These are phyloP conservation scores for Aspergillus aculeatus DNA, from an alignment of 2,329 filamentous ascomycete genomes.

Conservation along the genomic window DNA sequence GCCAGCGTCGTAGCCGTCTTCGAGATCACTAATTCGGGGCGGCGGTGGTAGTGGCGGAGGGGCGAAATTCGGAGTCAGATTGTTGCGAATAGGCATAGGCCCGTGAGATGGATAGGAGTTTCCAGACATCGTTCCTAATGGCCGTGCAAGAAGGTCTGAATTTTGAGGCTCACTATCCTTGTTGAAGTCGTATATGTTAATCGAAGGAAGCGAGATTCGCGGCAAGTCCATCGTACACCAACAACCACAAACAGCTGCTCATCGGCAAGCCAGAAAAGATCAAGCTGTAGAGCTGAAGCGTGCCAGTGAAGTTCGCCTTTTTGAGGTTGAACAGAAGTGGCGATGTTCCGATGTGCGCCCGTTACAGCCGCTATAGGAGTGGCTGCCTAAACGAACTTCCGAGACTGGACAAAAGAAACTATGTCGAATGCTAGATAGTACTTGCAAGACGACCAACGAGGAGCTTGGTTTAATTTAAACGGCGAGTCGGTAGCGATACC, in stretches of 20 bases:
- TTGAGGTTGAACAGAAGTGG: neutral
- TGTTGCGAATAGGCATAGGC: slow-evolving; percentile 64
- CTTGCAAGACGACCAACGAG: neutral
- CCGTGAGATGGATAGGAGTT: slow-evolving; percentile 46
- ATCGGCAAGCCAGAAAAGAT: slow-evolving; percentile 10
- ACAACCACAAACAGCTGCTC: slow-evolving; percentile 21
- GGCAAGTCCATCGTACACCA: slow-evolving; percentile 47
- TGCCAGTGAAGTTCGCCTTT: neutral
- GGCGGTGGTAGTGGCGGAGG: slow-evolving; percentile 68
- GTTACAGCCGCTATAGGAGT: too few species aligned
- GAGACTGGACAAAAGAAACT: neutral
- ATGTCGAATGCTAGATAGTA: neutral
- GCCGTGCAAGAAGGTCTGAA: slow-evolving; percentile 36
- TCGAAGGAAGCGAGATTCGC: slow-evolving; percentile 42
- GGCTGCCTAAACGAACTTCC: neutral
- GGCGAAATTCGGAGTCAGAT: slow-evolving; percentile 45
- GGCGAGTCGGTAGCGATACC: neutral
- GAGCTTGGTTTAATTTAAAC: neutral
- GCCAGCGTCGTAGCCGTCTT: slow-evolving; percentile 58
- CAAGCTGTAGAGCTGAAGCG: neutral
- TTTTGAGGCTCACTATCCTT: slow-evolving; percentile 34
- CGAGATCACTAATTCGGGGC: slow-evolving; percentile 57
- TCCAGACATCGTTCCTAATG: slow-evolving; percentile 42
- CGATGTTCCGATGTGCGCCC: neutral
- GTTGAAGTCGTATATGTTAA: slow-evolving; percentile 41